phyloP scores from a whole-genome alignment of 2,329 filamentous ascomycete species.

The Xylariomycetidae sp. region DNA sequence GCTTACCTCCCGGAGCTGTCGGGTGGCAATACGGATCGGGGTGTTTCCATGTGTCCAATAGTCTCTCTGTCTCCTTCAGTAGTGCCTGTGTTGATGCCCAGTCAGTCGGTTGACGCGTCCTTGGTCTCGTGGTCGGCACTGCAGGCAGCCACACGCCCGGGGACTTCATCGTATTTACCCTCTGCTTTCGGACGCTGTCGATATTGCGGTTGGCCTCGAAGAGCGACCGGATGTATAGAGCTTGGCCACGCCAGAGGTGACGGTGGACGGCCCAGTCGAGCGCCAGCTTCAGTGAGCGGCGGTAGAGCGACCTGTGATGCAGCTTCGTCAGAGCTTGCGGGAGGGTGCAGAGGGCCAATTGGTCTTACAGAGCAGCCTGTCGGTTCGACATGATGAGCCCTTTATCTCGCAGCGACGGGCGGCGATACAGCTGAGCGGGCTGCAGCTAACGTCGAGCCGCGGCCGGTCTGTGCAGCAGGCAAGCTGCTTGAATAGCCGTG shows the following conservation, averaged over 20 bases:
- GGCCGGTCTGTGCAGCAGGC: too few species aligned
- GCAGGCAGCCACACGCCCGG: too few species aligned
- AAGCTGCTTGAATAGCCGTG: too few species aligned
- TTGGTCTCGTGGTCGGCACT: too few species aligned
- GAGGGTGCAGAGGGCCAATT: constrained; percentile 1
- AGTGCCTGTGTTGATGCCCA: constrained; percentile 57
- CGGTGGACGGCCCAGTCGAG: constrained; percentile 95
- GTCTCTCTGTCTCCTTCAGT: constrained; percentile 78
- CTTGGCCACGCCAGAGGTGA: constrained; percentile 90
- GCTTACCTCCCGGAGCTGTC: constrained; percentile 84
- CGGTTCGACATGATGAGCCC: constrained; percentile 36
- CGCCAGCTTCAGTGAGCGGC: constrained; percentile 84
- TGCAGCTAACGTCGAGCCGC: too few species aligned
- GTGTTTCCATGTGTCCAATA: constrained; percentile 94
- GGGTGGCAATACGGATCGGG: constrained; percentile 88
- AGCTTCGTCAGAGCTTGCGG: constrained; percentile 11
- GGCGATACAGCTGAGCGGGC: too few species aligned
- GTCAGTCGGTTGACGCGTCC: too few species aligned
- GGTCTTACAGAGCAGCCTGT: constrained; percentile 45
- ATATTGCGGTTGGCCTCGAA: constrained; percentile 92
- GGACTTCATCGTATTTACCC: constrained; percentile 61
- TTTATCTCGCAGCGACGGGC: constrained; percentile 5
- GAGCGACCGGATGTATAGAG: constrained; percentile 87
- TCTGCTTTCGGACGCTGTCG: constrained; percentile 76
- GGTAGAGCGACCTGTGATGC: constrained; percentile 65